These are phyloP conservation scores for Orychophragmus violaceus DNA, from an alignment of 345 rosid species.

Conservation along the genomic window DNA sequence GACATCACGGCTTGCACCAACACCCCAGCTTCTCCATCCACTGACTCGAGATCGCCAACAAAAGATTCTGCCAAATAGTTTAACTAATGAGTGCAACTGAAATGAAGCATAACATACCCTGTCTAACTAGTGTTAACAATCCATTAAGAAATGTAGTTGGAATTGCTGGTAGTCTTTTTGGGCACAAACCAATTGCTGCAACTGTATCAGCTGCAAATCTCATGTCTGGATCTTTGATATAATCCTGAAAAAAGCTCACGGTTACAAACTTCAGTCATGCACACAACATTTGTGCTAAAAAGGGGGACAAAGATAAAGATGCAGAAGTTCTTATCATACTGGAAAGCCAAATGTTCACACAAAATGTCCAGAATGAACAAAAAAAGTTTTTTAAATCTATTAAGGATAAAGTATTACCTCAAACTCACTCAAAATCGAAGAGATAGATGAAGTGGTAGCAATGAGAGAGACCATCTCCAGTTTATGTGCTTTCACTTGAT, in stretches of 20 bases:
- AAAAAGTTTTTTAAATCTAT: not conserved
- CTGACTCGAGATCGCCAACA: constrained; percentile 37
- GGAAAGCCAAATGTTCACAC: not conserved
- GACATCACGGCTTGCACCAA: constrained; percentile 75
- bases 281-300: not conserved
- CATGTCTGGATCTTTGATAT: constrained; percentile 85
- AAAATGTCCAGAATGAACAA: constrained; percentile 1
- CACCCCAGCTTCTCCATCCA: constrained; percentile 59
- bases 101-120: constrained; percentile 46
- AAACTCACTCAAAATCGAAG: constrained; percentile 72
- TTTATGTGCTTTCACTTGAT: constrained; percentile 79
- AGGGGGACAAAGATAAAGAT: not conserved
- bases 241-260: constrained; percentile 51
- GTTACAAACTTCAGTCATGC: not conserved
- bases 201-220: constrained; percentile 83
- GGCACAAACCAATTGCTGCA: constrained; percentile 85
- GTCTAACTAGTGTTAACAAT: constrained; percentile 55
- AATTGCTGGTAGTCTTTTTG: constrained; percentile 57
- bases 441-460: constrained; percentile 60
- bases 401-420: constrained; percentile 47
- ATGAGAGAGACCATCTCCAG: constrained; percentile 85
- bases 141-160: constrained; percentile 69
- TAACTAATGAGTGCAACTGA: not conserved
- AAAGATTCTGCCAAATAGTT: constrained; percentile 37
- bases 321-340: not conserved